Percentiles rank a stretch among this genome's conserved stretches.
These are phyloP conservation scores for Hypseocharis bilobata DNA, from an alignment of 441 rosid species.

Conservation along the genomic window DNA sequence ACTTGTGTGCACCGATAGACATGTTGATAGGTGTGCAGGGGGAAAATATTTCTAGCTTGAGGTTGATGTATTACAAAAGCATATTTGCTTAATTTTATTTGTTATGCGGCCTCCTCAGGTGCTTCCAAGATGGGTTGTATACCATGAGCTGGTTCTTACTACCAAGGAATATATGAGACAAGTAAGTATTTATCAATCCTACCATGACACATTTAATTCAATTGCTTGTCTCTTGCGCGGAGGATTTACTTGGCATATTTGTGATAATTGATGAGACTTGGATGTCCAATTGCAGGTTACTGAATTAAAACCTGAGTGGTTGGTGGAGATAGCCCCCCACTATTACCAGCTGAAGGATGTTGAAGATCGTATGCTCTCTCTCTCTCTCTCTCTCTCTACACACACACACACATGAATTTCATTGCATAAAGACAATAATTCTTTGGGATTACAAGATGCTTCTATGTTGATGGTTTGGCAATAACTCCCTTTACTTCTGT, in stretches of 20 bases:
- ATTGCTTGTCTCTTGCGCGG: background rate
- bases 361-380: slow-evolving; percentile 57
- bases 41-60: too few relatives aligned
- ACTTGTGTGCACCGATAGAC: too few relatives aligned
- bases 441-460: background rate
- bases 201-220: slow-evolving; percentile 4
- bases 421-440: background rate
- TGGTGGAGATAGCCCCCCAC: slow-evolving; percentile 92
- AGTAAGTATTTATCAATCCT: slow-evolving; percentile 31
- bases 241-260: slow-evolving; percentile 12
- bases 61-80: too few relatives aligned
- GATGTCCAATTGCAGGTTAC: slow-evolving; percentile 54
- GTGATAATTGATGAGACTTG: slow-evolving; percentile 23
- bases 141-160: slow-evolving; percentile 84
- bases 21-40: too few relatives aligned
- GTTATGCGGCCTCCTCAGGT: slow-evolving; percentile 38
- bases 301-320: slow-evolving; percentile 94
- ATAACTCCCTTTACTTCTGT: too few relatives aligned
- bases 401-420: background rate
- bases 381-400: slow-evolving; percentile 18
- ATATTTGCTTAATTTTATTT: background rate
- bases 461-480: background rate
- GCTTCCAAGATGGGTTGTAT: slow-evolving; percentile 89
- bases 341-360: slow-evolving; percentile 91
- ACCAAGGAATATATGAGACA: slow-evolving; percentile 92